Base-by-base conservation (phyloP, 306 rosid genomes). In the Cucumis cinereus region DNA sequence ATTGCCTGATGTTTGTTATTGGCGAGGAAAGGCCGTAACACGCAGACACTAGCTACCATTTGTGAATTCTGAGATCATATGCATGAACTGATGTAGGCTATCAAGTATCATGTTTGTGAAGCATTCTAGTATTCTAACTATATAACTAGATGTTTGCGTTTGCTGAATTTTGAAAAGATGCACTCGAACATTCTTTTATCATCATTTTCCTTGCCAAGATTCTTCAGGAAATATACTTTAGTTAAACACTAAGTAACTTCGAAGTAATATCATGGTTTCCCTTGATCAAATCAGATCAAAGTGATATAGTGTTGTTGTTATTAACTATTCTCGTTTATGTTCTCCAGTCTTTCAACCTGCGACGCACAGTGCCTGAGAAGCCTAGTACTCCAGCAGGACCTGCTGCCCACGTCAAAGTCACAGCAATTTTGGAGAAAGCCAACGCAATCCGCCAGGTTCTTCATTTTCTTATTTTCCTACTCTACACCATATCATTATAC, bases 371-470 rank as follows among this genome's bases (percentile, higher is more conserved):
- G 67, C 43, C 87, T n/a, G 84, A 82, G 50, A 94, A 90, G 81
- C 60, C 93, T 20, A 85, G 77, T 12, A 79, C 73, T 64, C 28
- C 83, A 35, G 68, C 83, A 3, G 86, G 78, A 78, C 85, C 91
- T 16, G 33, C 88, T n/a, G 78, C 96, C 24, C 91, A 84, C 13
- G 82, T 85, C 80, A 82, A 92, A 76, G 96, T 94, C 83, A 90
- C 93, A 3, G 99, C 97, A 82, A 94, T 94, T 80, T 80, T 94
- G 87, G 92, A 92, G 93, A 94, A 92, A 87, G 99, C 99, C 77
- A 90, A 82, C 45, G 96, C 99, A 59, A 94, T 94, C 68, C 96
- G 97, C 80, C 99, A 89, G 96, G 99, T 94, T 85, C 76, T 35
- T 30, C 56, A 72, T 19, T n/a, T 6, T 47, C 55, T 33, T 19